Evolutionary conservation across 1,284 basidiomycete genomes (phyloP).

Genomic region (Leccinum brunneo-olivaceum): DNA sequence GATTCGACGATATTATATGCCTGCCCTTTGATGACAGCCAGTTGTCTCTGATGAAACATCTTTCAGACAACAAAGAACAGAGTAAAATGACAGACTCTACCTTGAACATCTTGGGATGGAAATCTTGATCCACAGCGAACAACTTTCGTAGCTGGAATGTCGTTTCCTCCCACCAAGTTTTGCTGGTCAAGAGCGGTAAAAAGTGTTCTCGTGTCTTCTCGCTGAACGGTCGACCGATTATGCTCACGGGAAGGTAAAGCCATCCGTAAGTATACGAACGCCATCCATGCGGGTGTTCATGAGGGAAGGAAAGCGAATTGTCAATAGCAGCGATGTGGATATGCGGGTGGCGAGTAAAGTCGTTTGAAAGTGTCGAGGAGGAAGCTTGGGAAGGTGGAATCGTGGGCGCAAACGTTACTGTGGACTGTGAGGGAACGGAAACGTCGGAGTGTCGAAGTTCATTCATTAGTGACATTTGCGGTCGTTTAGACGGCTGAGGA

Average conservation of each 20-base stretch:
- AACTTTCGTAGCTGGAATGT: slow-evolving; percentile 70
- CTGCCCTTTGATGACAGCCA: slow-evolving; percentile 88
- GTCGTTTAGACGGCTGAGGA: slow-evolving; percentile 57
- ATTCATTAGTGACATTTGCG: slow-evolving; percentile 66
- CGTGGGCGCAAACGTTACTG: slow-evolving; percentile 34
- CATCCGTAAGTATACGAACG: slow-evolving; percentile 88
- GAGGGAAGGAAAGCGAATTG: slow-evolving; percentile 87
- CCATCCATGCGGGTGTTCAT: slow-evolving; percentile 86
- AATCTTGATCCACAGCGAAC: slow-evolving; percentile 78
- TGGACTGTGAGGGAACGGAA: slow-evolving; percentile 34
- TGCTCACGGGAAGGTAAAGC: slow-evolving; percentile 81
- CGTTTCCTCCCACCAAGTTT: slow-evolving; percentile 87
- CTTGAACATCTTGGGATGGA: slow-evolving; percentile 80
- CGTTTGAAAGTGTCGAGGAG: slow-evolving; percentile 30
- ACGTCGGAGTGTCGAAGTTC: slow-evolving; percentile 49
- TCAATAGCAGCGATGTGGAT: slow-evolving; percentile 89
- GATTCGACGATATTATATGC: slow-evolving; percentile 87
- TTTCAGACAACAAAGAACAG: slow-evolving; percentile 6
- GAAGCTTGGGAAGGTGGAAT: slow-evolving; percentile 29
- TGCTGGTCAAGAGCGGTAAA: slow-evolving; percentile 74
- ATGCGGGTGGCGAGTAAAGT: slow-evolving; percentile 48
- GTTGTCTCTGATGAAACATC: slow-evolving; percentile 53
- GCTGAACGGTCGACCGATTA: slow-evolving; percentile 83
- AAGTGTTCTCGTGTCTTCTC: slow-evolving; percentile 78
- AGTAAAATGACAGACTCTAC: slow-evolving; percentile 33